Evolutionary conservation across 176 grass and related monocot species (phyloP).

Genomic region (Carex parvula): DNA sequence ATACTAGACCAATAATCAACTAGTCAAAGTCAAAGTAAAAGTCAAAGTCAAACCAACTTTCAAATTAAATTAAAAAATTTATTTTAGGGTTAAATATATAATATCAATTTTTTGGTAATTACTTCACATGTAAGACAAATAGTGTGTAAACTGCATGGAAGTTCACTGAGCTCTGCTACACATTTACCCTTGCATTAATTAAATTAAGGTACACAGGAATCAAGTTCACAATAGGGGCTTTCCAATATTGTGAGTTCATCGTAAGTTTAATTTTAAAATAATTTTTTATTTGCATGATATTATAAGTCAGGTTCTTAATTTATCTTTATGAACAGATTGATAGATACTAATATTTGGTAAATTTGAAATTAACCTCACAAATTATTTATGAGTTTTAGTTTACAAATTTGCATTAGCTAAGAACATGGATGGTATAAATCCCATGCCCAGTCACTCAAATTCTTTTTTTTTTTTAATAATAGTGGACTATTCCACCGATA

Average conservation of each 20-base stretch:
- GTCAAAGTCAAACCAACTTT: neutral
- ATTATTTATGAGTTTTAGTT: neutral
- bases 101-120: neutral
- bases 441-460: neutral
- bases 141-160: slow-evolving; percentile 1
- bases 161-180: neutral
- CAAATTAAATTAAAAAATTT: neutral
- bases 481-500: no score
- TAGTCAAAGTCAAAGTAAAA: neutral
- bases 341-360: no score
- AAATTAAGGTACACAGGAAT: neutral
- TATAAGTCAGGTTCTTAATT: no score
- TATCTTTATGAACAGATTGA: no score
- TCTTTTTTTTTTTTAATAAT: no score
- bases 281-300: no score
- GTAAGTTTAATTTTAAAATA: neutral
- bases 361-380: neutral
- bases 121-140: neutral
- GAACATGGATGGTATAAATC: neutral
- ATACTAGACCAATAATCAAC: neutral
- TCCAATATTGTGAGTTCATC: neutral
- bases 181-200: neutral
- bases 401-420: neutral
- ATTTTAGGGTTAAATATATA: neutral
- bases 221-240: neutral